These are phyloP conservation scores for Gliomastix tumulicola DNA, from an alignment of 2,329 filamentous ascomycete species.

Conservation along the genomic window DNA sequence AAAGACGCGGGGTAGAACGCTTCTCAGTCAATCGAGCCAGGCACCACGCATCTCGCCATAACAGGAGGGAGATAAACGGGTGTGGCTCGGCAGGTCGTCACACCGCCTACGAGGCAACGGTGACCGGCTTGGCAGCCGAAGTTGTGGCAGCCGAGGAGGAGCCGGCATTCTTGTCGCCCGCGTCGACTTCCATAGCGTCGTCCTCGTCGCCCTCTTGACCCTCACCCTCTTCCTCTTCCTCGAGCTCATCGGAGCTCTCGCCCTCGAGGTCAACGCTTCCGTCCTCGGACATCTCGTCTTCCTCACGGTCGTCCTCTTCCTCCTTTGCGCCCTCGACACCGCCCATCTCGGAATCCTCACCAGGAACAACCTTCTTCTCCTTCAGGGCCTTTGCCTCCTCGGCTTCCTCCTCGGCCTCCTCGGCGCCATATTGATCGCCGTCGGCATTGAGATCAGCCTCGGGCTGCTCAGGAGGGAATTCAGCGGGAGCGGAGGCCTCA, in stretches of 20 bases:
- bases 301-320: constrained; percentile 42
- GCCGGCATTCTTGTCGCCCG: constrained; percentile 28
- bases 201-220: constrained; percentile 25
- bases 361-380: no score
- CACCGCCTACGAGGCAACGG: constrained; percentile 25
- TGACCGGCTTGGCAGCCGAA: constrained; percentile 24
- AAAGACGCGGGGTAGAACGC: no score
- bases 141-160: no score
- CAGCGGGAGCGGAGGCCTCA: constrained; percentile 91
- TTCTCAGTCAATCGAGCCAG: no score
- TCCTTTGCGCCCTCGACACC: constrained; percentile 49
- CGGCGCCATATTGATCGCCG: constrained; percentile 84
- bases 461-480: constrained; percentile 95
- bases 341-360: constrained; percentile 69
- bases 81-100: no score
- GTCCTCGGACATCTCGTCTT: constrained; percentile 64
- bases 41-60: no score
- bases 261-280: constrained; percentile 75
- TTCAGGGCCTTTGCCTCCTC: constrained; percentile 45
- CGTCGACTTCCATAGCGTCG: constrained; percentile 45
- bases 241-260: constrained; percentile 67
- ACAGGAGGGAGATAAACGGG: no score
- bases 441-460: constrained; percentile 84
- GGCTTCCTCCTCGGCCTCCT: constrained; percentile 73
- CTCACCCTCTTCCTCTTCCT: constrained; percentile 50